Percentiles rank a stretch among this genome's conserved stretches.
Evolutionary conservation across 345 rosid species (phyloP).

Genomic region (Limnanthes douglasii): DNA sequence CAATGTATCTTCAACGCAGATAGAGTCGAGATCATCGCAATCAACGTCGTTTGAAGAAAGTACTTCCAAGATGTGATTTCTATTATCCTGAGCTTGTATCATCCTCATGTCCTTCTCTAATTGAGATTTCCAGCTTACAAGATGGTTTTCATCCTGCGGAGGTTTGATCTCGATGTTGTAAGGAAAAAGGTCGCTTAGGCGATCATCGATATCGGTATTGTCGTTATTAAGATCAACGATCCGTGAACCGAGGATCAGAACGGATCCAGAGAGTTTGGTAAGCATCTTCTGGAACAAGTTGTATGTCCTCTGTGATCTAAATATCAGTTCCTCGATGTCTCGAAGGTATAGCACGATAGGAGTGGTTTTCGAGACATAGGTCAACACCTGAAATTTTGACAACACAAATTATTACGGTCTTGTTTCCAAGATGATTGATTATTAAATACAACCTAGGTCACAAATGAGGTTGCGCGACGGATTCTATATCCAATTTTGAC

Average conservation of each 20-base stretch:
- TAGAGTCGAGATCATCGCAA: conserved; percentile 72
- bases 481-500: too few species aligned
- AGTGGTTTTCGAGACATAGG: conserved; percentile 52
- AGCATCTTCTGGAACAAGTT: conserved; percentile 68
- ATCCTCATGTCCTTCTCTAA: conserved; percentile 91
- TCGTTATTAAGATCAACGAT: conserved; percentile 33
- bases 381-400: conserved; percentile 41
- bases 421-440: neutral
- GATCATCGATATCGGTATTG: conserved; percentile 39
- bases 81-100: conserved; percentile 82
- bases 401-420: neutral
- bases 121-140: conserved; percentile 84
- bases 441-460: too few species aligned
- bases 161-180: conserved; percentile 81
- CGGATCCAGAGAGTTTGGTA: conserved; percentile 59
- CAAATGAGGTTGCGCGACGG: too few species aligned
- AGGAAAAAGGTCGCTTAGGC: conserved; percentile 56
- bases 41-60: conserved; percentile 77
- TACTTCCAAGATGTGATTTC: conserved; percentile 83
- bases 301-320: conserved; percentile 51
- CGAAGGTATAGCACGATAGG: conserved; percentile 74
- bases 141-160: conserved; percentile 66
- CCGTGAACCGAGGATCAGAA: conserved; percentile 76
- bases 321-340: conserved; percentile 55
- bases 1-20: conserved; percentile 52